phyloP scores from a whole-genome alignment of 1,284 basidiomycete species.

The Wallemia hederae region DNA sequence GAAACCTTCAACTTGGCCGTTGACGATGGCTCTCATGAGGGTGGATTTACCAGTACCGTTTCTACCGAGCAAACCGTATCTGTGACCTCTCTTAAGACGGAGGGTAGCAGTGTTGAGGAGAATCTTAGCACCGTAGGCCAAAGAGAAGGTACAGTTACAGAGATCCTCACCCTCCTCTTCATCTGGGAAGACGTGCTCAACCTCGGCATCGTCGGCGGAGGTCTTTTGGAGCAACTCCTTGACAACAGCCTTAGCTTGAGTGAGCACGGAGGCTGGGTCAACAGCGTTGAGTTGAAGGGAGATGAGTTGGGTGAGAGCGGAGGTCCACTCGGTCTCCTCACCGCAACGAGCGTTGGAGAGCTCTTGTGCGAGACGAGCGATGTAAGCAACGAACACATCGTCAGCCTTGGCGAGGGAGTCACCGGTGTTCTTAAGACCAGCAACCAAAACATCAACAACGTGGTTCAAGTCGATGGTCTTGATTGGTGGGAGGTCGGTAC shows the following conservation, averaged over 20 bases:
- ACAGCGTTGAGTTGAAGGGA: constrained; percentile 33
- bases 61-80: constrained; percentile 91
- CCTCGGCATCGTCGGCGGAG: constrained; percentile 44
- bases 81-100: constrained; percentile 91
- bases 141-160: constrained; percentile 92
- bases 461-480: constrained; percentile 39
- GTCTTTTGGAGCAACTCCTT: constrained; percentile 70
- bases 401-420: constrained; percentile 24
- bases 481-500: constrained; percentile 58
- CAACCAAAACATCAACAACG: constrained; percentile 33
- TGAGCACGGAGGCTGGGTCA: constrained; percentile 29
- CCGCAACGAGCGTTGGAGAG: constrained; percentile 75
- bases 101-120: constrained; percentile 82
- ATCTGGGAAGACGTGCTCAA: constrained; percentile 41
- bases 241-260: constrained; percentile 13
- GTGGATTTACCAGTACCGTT: constrained; percentile 98
- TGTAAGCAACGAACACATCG: constrained; percentile 38
- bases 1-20: constrained; percentile 92
- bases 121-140: constrained; percentile 96
- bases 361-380: constrained; percentile 46
- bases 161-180: constrained; percentile 93
- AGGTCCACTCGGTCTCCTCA: constrained; percentile 62
- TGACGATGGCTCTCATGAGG: constrained; percentile 85
- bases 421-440: constrained; percentile 58
- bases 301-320: constrained; percentile 41